Evolutionary conservation across 441 rosid species (phyloP).

Genomic region (Adansonia rubrostipa): DNA sequence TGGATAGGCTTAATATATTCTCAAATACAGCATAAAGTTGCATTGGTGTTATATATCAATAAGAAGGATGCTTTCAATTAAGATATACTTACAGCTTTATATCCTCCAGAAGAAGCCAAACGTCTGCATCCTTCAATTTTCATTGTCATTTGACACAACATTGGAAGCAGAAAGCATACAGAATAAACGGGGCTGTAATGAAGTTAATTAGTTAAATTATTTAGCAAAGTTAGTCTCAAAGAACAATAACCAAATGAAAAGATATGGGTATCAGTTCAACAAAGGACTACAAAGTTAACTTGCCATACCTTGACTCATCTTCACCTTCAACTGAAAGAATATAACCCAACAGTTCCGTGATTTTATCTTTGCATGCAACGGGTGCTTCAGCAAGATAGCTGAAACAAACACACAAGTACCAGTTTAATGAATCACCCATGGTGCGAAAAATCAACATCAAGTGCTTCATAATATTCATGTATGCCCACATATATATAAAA

Average conservation of each 20-base stretch:
- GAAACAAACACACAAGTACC: slow-evolving; percentile 29
- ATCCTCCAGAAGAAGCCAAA: slow-evolving; percentile 63
- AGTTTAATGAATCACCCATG: neutral
- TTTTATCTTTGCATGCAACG: too few relatives aligned
- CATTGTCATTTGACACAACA: slow-evolving; percentile 90
- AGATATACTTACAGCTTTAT: slow-evolving; percentile 46
- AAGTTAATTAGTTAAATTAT: slow-evolving; percentile 23
- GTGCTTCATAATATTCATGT: neutral
- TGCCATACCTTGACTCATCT: neutral
- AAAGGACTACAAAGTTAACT: slow-evolving; percentile 1
- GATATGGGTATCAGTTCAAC: neutral
- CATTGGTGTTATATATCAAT: neutral
- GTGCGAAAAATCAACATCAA: neutral
- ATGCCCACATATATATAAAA: neutral
- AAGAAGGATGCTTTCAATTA: slow-evolving; percentile 19
- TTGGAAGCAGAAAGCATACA: slow-evolving; percentile 75
- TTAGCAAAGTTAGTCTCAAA: slow-evolving; percentile 29
- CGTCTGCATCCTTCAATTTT: slow-evolving; percentile 64
- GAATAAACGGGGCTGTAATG: slow-evolving; percentile 68
- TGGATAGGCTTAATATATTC: neutral
- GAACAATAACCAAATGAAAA: slow-evolving; percentile 5
- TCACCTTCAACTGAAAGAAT: too few relatives aligned
- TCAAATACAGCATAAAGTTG: neutral
- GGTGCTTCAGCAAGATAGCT: slow-evolving; percentile 80
- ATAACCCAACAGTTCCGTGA: too few relatives aligned